Base-by-base conservation (phyloP, 768 basidiomycete species). In the Leccinum disarticulatum region DNA sequence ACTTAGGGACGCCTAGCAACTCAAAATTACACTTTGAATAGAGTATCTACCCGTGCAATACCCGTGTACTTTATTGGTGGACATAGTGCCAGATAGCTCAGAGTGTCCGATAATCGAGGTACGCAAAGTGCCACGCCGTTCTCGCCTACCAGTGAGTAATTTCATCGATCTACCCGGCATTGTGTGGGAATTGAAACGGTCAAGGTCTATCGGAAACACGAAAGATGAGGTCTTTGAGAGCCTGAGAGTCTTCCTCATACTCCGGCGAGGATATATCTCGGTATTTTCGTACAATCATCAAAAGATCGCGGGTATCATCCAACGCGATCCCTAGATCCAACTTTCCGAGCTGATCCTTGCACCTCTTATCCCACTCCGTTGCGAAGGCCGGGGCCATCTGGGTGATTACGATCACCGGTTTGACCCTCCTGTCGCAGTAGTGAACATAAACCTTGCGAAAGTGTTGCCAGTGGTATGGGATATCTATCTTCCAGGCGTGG, bases 401-500 rank as follows among this genome's bases (percentile, higher is more conserved):
- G 30, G 68, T 70, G 13, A 70, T 64, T 19, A 70, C 59, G 43
- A 70, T 48, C 49, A 69, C 68, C 10, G 70, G 69, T 52, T 58
- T 69, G 52, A 67, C 68, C 55, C 14, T 71, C 63, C 33, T 62
- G 22, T 57, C 28, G 41, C 70, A 70, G 43, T 69, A 70, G n/a
- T 70, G 57, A 58, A 63, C 63, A 38, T 67, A 70, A 25, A 70
- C 62, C 38, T 62, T 67, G 65, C 65, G 63, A 62, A 70, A 70
- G 30, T 70, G 67, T 13, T 58, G 58, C 69, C 69, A 70, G 48
- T 71, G 68, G 33, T 60, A 60, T 10, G 65, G 61, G 47, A 70
- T 60, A 19, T 65, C 67, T 51, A 71, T 71, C 60, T 70, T 71
- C 6, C 65, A 69, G 43, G 69, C 69, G n/a, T 65, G 65, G 19